These are phyloP conservation scores for Coleophoma eucalyptorum DNA, from an alignment of 2,329 filamentous ascomycete genomes.

Conservation along the genomic window DNA sequence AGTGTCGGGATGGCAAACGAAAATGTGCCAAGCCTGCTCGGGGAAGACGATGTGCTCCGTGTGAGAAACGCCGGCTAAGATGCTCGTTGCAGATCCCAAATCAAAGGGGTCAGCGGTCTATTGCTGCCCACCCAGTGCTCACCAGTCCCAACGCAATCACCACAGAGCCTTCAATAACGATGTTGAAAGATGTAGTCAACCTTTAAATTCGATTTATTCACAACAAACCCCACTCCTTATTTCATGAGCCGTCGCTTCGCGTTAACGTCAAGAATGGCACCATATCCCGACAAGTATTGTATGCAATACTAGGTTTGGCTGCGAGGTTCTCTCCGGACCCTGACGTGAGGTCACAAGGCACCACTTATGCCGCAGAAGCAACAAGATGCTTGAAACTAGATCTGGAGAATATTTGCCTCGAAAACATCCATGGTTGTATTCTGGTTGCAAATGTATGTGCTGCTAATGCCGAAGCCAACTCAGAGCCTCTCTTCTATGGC, in stretches of 20 bases:
- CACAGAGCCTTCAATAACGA: background rate
- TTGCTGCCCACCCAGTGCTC: background rate
- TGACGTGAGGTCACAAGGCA: too few relatives aligned
- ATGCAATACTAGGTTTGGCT: slow-evolving; percentile 19
- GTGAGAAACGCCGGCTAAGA: slow-evolving; percentile 4
- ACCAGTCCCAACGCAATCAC: background rate
- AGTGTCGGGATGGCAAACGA: slow-evolving; percentile 16
- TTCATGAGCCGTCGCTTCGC: slow-evolving; percentile 20
- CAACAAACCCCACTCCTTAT: slow-evolving; percentile 21
- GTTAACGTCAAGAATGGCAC: slow-evolving; percentile 10
- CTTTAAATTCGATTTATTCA: slow-evolving; percentile 21
- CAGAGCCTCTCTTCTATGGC: slow-evolving; percentile 30
- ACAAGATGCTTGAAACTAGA: slow-evolving; percentile 22
- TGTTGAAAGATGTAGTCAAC: slow-evolving; percentile 9
- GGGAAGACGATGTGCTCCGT: slow-evolving; percentile 10
- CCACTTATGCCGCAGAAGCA: too few relatives aligned
- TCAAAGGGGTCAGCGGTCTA: background rate
- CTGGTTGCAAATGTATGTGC: slow-evolving; percentile 28
- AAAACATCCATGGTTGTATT: slow-evolving; percentile 31
- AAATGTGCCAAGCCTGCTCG: slow-evolving; percentile 12
- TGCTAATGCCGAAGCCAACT: slow-evolving; percentile 24
- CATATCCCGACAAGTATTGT: slow-evolving; percentile 11
- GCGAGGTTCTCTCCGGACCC: too few relatives aligned
- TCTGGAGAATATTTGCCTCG: slow-evolving; percentile 27
- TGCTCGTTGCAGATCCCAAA: slow-evolving; percentile 9